These are phyloP conservation scores for Gossypioides kirkii DNA, from an alignment of 345 rosid species.

Conservation along the genomic window DNA sequence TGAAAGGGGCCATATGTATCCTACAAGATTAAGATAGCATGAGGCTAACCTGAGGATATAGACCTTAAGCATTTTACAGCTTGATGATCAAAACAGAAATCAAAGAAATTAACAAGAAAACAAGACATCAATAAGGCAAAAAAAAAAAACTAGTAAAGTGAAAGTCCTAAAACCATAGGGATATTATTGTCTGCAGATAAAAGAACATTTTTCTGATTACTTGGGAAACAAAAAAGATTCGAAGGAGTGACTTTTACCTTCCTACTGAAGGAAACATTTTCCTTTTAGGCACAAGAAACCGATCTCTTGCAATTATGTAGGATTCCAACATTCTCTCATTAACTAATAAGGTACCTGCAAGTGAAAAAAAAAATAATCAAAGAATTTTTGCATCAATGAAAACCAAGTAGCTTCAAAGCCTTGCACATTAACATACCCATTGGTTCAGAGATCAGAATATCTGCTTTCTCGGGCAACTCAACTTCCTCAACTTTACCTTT, in stretches of 20 bases:
- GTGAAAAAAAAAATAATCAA: neutral
- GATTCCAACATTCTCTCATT: slow-evolving; percentile 98
- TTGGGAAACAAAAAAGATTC: neutral
- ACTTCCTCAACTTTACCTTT: slow-evolving; percentile 97
- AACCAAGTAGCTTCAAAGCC: slow-evolving; percentile 5
- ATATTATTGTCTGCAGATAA: neutral
- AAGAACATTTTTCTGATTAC: neutral
- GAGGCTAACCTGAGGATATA: neutral
- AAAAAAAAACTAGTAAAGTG: neutral
- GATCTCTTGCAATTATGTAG: slow-evolving; percentile 95
- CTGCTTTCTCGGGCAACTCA: slow-evolving; percentile 95
- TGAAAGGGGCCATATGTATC: slow-evolving; percentile 99
- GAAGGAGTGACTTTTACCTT: slow-evolving; percentile 44
- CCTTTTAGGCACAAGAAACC: slow-evolving; percentile 78
- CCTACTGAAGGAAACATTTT: slow-evolving; percentile 94
- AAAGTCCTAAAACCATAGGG: neutral
- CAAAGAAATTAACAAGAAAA: neutral
- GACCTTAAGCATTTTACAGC: neutral
- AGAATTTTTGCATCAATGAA: neutral
- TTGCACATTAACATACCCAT: slow-evolving; percentile 57
- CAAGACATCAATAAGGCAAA: neutral
- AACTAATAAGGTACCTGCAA: slow-evolving; percentile 83
- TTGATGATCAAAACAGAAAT: slow-evolving; percentile 1
- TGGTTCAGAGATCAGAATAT: slow-evolving; percentile 93
- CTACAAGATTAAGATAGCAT: slow-evolving; percentile 38